Base-by-base conservation (phyloP, 2,329 filamentous ascomycete species). In the Arachnopeziza araneosa region DNA sequence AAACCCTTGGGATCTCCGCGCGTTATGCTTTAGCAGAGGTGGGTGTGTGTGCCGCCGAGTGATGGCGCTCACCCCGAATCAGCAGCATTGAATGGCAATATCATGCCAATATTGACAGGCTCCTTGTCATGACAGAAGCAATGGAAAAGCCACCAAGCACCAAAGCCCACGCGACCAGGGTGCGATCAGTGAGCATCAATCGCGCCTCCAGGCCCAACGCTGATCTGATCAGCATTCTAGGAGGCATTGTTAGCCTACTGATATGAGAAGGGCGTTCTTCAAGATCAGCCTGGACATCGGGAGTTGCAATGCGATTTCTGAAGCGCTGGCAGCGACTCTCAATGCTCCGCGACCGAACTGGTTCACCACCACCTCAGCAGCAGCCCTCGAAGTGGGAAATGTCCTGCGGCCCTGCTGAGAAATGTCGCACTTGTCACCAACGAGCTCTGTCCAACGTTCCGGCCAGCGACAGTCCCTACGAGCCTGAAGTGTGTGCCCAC, bases 81-180 rank as follows among this genome's bases (percentile, higher is more conserved):
- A 57, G 55, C 55, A 59, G 56, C 60, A 62, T 62, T 62, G 60
- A 62, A 52, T 50, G 36, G 56, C 60, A 59, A 62, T 56, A 62
- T 56, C 56, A 62, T 52, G 50, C 53, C 57, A 62, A 62, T 62
- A 56, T 56, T 60, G 58, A 50, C 36, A 44, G 36, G 36, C 17
- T 17, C 36, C 36, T 8, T 5, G 36, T 44, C 6, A 12, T 8
- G 36, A 44, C 36, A 44, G 36, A 44, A 44, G 36, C 36, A 44
- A 44, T 19, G 36, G 36, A 44, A 14, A 44, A 44, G 36, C 36
- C 36, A 44, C 36, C n/a, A 14, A 44, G 36, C 36, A 44, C 36
- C 36, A 44, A 19, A 14, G 36, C 36, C 36, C 36, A 14, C 36
- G 36, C 36, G 36, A 44, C 36, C 10, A 17, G 36, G 36, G 36